Base-by-base conservation (phyloP, 768 basidiomycete species). In the Piloderma croceum region DNA sequence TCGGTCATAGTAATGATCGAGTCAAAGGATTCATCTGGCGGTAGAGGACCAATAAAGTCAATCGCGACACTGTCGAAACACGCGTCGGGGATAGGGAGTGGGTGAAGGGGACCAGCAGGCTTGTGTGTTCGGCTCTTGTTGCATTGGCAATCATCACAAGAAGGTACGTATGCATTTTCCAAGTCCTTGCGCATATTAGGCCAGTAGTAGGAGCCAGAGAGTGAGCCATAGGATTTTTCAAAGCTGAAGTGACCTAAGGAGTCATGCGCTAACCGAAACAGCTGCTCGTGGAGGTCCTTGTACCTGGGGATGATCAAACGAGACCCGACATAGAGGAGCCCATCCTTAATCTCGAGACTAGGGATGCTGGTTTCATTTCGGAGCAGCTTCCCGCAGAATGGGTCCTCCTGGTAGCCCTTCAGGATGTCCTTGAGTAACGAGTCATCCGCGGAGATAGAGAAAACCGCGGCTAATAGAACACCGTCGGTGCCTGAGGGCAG, bases 21-120 rank as follows among this genome's bases (percentile, higher is more conserved):
- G 23, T 65, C 46, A 33, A 20, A 58, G 0, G 61, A 61, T 1
- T 54, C 15, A 12, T 67, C 62, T 3, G 40, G 32, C 0, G 62
- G 65, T 0, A 67, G 37, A 0, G 62, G 67, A 0, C 65, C 64
- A 9, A 69, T 46, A 34, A 68, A 68, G 38, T 68, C 59, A 6
- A 69, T 53, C 0, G 53, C 54, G 0, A 71, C 42, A 0, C 53
- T 59, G 0, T 48, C 36, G 0, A 45, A 43, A 13, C 37, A 20
- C 1, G 21, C 21, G 21, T 38, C 39, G 1, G 39, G 38, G 13
- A 49, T 25, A 3, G 43, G 45, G 9, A 49, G 29, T 5, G 49
- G 46, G 29, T 41, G 45, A 2, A 67, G 39, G 0, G 61, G 57
- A 7, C 57, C 41, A 38, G 51, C 4, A 3, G 48, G 47, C 41